Evolutionary conservation across 371 early-diverging fungal species (phyloP), one percentile per base, ranked within the genome.

Genomic region (Mucor saturninus): DNA sequence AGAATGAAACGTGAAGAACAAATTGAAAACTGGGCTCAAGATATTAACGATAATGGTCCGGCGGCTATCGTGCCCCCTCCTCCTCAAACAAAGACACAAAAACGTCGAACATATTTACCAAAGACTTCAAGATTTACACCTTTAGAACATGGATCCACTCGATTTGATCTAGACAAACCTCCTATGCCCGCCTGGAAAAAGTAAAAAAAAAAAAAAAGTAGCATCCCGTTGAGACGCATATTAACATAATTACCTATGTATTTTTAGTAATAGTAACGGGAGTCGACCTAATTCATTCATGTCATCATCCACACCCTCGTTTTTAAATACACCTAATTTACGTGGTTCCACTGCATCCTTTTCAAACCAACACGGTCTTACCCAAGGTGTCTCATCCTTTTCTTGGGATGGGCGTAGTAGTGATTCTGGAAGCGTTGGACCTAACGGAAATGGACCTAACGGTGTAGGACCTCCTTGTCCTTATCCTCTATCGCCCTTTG

Each of bases 1-100:
- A 79, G 84, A n/a, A 83, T 83, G 76, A 68, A 75, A 37, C 78
- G 86, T 31, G 77, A 80, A 28, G 75, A 70, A 50, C 80, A 83
- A 58, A 85, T 89, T 31, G 89, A 89, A 56, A 72, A 75, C 29
- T 89, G 89, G 89, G 76, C 82, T 32, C 69, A 78, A 4, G 77
- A 77, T n/a, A 85, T 83, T 59, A 70, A 80, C 45, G 58, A 65
- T 37, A 57, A 50, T 32, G 69, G 58, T 8, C 83, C 83, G 28
- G 55, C 59, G 5, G 31, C 38, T 1, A 26, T 30, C 11, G 66
- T 65, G 3, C 64, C 56, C 10, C 69, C 46, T 26, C 63, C 71
- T 49, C 37, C 54, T 15, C 35, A 28, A 26, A 43, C 32, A 10
- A 53, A 59, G 26, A 10, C 49, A 30, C 26, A 49, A 5, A 72